These are phyloP conservation scores for Hypoxylon sp. DNA, from an alignment of 2,329 filamentous ascomycete species.

Conservation along the genomic window DNA sequence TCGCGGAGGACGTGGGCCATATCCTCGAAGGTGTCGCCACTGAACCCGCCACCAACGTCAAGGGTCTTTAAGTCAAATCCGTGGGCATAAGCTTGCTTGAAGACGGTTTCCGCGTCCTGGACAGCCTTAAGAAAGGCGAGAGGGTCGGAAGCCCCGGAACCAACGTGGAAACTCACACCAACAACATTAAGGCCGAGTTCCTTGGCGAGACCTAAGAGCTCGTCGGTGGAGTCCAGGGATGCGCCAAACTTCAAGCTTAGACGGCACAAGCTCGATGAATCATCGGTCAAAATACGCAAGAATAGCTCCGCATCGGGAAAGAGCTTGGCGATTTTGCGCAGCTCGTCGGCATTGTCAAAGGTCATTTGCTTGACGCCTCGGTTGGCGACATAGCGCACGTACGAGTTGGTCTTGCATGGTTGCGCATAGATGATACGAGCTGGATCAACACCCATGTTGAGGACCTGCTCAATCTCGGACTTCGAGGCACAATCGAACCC, in stretches of 20 bases:
- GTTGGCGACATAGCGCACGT: constrained; percentile 89
- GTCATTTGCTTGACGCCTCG: constrained; percentile 97
- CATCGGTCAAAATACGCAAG: constrained; percentile 95
- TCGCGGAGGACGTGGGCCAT: constrained; percentile 86
- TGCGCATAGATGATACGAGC: constrained; percentile 98
- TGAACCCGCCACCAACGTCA: constrained; percentile 95
- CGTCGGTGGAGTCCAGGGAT: constrained; percentile 83
- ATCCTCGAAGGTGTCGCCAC: constrained; percentile 88
- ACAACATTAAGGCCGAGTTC: constrained; percentile 90
- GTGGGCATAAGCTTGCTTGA: constrained; percentile 82
- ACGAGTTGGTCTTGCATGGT: constrained; percentile 99
- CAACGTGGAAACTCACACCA: constrained; percentile 97
- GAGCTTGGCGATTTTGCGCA: constrained; percentile 96
- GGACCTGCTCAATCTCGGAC: constrained; percentile 93
- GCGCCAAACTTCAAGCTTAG: constrained; percentile 98
- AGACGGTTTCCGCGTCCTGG: constrained; percentile 87
- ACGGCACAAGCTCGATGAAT: constrained; percentile 93
- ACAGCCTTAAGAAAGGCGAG: constrained; percentile 91
- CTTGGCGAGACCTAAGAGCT: constrained; percentile 84
- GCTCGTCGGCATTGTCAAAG: constrained; percentile 97
- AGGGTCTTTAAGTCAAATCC: constrained; percentile 89
- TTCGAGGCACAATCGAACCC: constrained; percentile 99
- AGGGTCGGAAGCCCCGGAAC: constrained; percentile 96
- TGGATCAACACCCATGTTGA: constrained; percentile 85
- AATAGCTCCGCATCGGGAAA: constrained; percentile 92